Conservation (phyloP, 176 grass and related monocot genomes). For the Aegilops speltoides region DNA sequence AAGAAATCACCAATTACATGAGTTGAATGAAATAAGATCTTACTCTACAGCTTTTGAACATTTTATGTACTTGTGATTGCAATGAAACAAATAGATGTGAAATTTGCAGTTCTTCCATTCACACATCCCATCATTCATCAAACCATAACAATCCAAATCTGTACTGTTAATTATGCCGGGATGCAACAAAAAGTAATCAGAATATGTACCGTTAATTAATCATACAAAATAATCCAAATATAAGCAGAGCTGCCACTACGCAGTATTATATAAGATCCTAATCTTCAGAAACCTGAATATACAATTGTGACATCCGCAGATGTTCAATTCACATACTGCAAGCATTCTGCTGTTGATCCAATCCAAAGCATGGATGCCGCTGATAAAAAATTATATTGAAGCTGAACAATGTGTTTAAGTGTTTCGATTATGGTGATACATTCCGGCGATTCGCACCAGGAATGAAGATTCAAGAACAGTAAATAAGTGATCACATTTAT, state of each 20-base stretch:
- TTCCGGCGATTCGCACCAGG: neutral
- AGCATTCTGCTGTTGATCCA: neutral
- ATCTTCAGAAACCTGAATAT: constrained; percentile 1
- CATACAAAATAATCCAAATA: neutral
- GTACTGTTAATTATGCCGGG: neutral
- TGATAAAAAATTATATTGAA: neutral
- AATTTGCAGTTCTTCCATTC: neutral
- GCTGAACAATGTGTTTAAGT: neutral
- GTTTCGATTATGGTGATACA: neutral
- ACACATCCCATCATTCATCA: neutral
- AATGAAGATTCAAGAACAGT: constrained; percentile 9
- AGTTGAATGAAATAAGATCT: neutral
- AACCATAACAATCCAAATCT: neutral
- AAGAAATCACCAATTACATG: neutral
- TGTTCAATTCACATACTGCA: neutral
- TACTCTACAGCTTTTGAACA: neutral
- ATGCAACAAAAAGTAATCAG: neutral
- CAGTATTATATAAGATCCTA: neutral
- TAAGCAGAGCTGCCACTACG: neutral
- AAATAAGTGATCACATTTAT: neutral
- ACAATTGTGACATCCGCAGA: constrained; percentile 12
- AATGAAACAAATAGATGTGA: neutral
- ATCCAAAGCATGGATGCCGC: neutral
- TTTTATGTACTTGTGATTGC: neutral
- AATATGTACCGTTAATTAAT: neutral